Base-by-base conservation (phyloP, 768 basidiomycete genomes). In the Gloeostereum incarnatum region DNA sequence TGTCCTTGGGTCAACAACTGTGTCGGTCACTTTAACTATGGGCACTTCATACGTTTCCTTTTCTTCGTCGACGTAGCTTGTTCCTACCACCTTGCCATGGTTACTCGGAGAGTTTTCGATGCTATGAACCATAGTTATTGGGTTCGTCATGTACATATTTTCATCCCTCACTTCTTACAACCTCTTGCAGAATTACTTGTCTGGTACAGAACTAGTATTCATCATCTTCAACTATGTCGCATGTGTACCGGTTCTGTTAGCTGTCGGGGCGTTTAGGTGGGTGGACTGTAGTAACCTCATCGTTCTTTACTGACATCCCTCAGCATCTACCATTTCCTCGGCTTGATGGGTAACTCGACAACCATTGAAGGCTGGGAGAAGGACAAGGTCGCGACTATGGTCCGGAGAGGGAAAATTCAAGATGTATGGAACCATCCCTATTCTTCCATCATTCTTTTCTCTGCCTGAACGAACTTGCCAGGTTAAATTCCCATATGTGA, bases 291-390 rank as follows among this genome's bases (percentile, higher is more conserved):
- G 11, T 14, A 2, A 33, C 40, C 35, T 23, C 4, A 6, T 17
- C 21, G 24, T 29, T 18, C 24, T 23, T 10, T 8, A 17, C 20
- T 17, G 22, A 46, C 20, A 38, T 36, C 39, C 13, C 32, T 20
- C 48, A 91, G 90, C 38, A 40, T 97, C 16, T 98, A 92, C 52
- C 96, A 98, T 47, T 76, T 93, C 45, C 84, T 81, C 51, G 68
- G 73, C 35, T 56, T 97, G 19, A 49, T 72, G 5, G 71, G 70
- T 7, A 99, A 99, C 57, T 78, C 81, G 2, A 99, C 94, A 1
- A 98, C 96, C 1, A 97, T 99, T 35, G 96, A 99, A 61, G 79
- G 85, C 0, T 94, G 89, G 88, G 96, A 99, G 58, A 98, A 98
- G 60, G 92, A 98, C 52, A 93, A 85, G 58, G 90, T 78, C 1